Evolutionary conservation across 805 yeast genomes (phyloP), one percentile per base, ranked within the genome.

Genomic region (Yarrowia osloensis): DNA sequence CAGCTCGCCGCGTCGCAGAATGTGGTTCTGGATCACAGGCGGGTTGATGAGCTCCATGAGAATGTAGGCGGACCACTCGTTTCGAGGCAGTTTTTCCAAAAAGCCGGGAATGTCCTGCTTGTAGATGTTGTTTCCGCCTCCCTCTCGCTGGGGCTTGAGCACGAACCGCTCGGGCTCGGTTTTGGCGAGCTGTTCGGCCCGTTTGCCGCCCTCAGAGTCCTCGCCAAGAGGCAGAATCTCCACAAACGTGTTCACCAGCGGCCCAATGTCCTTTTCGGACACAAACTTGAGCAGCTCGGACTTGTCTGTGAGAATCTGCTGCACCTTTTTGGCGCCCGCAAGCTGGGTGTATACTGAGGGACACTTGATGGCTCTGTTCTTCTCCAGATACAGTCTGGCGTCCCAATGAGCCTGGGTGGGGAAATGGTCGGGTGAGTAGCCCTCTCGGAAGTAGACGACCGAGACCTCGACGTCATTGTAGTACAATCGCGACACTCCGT

Each of bases 121-220:
- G 78, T 95, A 95, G 66, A 95, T 85, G 75, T 95, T 95, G 77
- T 95, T 92, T 21, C 99, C 99, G 54, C 99, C 99, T 44, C 99
- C 99, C 80, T 95, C 99, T 80, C 99, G 85, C 78, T 95, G 99
- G 4, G 99, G 99, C 74, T 95, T 95, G 72, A 95, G 81, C 0
- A 95, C 99, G 75, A 81, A 95, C 26, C 83, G 81, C 66, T 85
- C 85, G 0, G 97, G 94, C 1, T 77, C 69, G 69, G 85, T 86
- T 55, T 88, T 79, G 1, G 96, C 97, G 52, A 90, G 76, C 68
- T 82, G 78, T 68, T 84, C 85, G 5, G 95, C 97, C 40, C 73
- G 67, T 49, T 73, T 71, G 3, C 97, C 97, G 37, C 82, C 81
- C 44, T 78, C 80, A 21, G 70, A 69, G 0, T 91, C 80, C 66